These are phyloP conservation scores for Neurospora tetrasperma DNA, from an alignment of 495 filamentous ascomycete genomes.

Conservation along the genomic window DNA sequence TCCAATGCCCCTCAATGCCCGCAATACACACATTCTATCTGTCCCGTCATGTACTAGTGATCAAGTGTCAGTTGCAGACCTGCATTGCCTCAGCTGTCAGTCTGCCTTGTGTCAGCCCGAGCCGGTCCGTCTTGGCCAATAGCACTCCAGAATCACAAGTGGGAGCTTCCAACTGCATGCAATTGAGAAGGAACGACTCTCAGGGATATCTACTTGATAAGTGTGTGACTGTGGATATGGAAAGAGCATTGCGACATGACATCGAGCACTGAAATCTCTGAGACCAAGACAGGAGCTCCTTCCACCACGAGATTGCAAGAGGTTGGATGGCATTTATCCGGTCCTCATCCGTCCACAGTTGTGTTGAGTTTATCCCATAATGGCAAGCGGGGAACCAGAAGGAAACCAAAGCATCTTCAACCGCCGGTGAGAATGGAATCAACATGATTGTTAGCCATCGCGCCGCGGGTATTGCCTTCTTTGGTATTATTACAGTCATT, in stretches of 20 bases:
- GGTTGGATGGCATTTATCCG: not conserved
- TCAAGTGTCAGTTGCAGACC: too few species aligned
- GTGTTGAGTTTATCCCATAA: too few species aligned
- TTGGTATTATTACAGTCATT: constrained; percentile 1
- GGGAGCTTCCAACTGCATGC: too few species aligned
- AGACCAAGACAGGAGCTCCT: not conserved
- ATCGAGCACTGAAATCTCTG: not conserved
- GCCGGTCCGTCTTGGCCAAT: too few species aligned
- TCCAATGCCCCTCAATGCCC: not conserved
- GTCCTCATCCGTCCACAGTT: not conserved
- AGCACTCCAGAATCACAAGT: too few species aligned
- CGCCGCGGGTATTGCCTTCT: constrained; percentile 2
- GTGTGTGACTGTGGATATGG: not conserved
- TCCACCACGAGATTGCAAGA: not conserved
- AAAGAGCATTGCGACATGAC: not conserved
- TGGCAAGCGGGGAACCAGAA: too few species aligned
- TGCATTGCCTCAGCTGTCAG: too few species aligned
- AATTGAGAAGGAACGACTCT: too few species aligned
- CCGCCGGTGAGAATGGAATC: not conserved
- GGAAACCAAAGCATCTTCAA: not conserved
- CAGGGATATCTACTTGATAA: too few species aligned
- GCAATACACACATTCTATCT: not conserved
- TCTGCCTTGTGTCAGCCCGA: too few species aligned
- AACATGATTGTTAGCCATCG: constrained; percentile 13
- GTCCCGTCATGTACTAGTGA: not conserved